Evolutionary conservation across 441 rosid genomes (phyloP).

Genomic region (Erysimum pusillum): DNA sequence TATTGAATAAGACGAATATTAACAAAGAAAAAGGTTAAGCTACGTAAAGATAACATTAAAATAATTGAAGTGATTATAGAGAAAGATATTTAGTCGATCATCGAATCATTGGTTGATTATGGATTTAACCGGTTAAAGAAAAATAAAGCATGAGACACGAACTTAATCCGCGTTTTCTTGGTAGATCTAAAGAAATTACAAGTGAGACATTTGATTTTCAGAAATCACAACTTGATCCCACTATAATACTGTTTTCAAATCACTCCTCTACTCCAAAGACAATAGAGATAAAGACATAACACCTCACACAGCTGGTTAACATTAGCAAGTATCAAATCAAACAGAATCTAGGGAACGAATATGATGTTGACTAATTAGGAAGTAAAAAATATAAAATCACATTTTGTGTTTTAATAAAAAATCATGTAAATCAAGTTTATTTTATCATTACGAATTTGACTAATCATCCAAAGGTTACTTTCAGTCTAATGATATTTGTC

Average conservation of each 20-base stretch:
- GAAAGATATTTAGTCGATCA: slow-evolving; percentile 6
- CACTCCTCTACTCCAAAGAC: neutral
- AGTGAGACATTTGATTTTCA: neutral
- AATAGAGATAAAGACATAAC: slow-evolving; percentile 38
- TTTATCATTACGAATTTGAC: slow-evolving; percentile 16
- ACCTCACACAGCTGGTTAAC: slow-evolving; percentile 70
- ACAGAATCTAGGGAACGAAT: slow-evolving; percentile 43
- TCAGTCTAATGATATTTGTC: slow-evolving; percentile 17
- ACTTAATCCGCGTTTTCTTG: neutral
- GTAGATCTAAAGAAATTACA: slow-evolving; percentile 3
- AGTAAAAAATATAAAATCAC: neutral
- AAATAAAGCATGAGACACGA: neutral
- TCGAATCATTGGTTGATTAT: slow-evolving; percentile 4
- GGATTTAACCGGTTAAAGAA: neutral
- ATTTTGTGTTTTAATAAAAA: neutral
- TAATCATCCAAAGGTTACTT: slow-evolving; percentile 26
- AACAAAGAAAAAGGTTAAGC: neutral
- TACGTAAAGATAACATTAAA: neutral
- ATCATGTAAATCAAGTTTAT: neutral
- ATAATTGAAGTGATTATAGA: neutral
- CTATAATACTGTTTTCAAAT: neutral
- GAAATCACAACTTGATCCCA: slow-evolving; percentile 31
- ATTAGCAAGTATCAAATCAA: slow-evolving; percentile 54
- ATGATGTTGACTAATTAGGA: slow-evolving; percentile 50
- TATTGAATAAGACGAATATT: no score